Conservation (phyloP, 73 alveolate genomes). For the Paramecium bursaria region DNA sequence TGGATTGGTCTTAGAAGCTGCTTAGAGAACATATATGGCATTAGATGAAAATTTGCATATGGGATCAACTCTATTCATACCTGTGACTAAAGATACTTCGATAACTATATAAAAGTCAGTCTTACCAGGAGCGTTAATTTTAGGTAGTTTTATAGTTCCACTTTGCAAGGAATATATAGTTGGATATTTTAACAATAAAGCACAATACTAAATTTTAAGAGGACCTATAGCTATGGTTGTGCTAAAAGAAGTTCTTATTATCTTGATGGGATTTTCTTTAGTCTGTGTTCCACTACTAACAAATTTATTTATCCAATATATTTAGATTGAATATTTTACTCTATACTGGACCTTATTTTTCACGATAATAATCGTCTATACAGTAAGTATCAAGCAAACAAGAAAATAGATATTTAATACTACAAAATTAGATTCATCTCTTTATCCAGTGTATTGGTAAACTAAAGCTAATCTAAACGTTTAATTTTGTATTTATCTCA, state of each 20-base stretch:
- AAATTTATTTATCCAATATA: too few relatives aligned
- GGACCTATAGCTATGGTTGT: neutral
- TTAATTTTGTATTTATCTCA: too few relatives aligned
- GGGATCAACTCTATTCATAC: neutral
- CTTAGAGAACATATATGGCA: neutral
- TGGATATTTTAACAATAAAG: constrained; percentile 9
- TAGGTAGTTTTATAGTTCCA: neutral
- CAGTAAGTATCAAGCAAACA: too few relatives aligned
- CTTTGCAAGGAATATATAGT: neutral
- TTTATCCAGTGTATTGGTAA: too few relatives aligned
- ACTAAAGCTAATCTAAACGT: too few relatives aligned
- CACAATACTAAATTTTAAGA: neutral
- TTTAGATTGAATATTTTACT: too few relatives aligned
- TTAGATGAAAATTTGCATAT: neutral
- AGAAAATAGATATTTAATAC: too few relatives aligned
- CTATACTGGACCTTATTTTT: too few relatives aligned
- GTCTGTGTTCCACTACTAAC: neutral
- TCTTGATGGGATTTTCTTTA: constrained; percentile 9
- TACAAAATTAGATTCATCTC: too few relatives aligned
- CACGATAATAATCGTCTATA: too few relatives aligned
- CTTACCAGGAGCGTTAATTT: neutral
- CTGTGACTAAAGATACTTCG: neutral
- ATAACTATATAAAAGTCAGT: neutral
- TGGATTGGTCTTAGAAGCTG: neutral
- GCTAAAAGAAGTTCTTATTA: neutral